Evolutionary conservation across 2,329 filamentous ascomycete genomes (phyloP), one percentile per base, ranked within the genome.

Genomic region (Huntiella decipiens): DNA sequence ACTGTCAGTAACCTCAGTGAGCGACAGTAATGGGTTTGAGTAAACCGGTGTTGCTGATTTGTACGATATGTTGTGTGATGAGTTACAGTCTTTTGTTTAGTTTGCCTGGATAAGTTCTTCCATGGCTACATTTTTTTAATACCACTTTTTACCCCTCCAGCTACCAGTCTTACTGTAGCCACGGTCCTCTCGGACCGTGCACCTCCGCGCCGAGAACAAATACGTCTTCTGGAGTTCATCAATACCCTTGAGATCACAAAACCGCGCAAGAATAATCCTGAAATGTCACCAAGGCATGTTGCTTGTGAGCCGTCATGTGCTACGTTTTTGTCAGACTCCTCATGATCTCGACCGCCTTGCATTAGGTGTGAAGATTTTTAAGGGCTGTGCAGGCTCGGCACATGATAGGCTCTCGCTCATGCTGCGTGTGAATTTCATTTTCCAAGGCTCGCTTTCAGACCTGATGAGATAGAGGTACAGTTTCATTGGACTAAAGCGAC

Each of bases 401-500:
- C 22, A 28, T 28, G 22, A 6, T 28, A 7, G 7, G 22, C 22
- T 28, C 6, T 28, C 10, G 22, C 22, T 28, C 3, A 10, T 28
- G 22, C 22, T 28, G 8, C 8, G 8, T 28, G 22, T 7, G 22
- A 28, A 31, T 12, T 34, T 22, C 17, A 34, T 15, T 45, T 34
- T 38, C 31, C 28, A 31, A 15, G 45, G 45, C 51, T 50, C 46
- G 46, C 67, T 73, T 63, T 75, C 73, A 77, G 73, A 77, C 61
- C 70, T 67, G 67, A 63, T 42, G 64, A 66, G 66, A 65, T 62
- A 66, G 63, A 73, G 66, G 59, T 58, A 41, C 69, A 74, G 68
- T 70, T 67, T 65, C 61, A 62, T 62, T 64, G 71, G 72, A 75
- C 73, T 77, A 76, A 72, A 70, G 65, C 67, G 66, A 66, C 61